Conservation (phyloP, 1,284 basidiomycete species). For the Ceratobasidium sp. region DNA sequence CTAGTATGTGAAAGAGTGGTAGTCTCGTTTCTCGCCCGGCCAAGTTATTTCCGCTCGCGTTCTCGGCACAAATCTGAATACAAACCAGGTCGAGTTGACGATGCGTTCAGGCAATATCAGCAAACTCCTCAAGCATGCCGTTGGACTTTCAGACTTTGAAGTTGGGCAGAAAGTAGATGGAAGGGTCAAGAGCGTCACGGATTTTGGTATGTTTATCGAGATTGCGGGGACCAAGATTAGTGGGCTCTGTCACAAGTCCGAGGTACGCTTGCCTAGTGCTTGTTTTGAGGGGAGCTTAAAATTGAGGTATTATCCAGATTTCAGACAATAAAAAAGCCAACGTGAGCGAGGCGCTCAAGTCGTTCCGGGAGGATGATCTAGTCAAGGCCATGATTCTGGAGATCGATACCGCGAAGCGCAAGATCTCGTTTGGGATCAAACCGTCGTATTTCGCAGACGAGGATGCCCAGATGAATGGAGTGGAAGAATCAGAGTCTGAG, state of each 20-base stretch:
- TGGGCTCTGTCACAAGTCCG: slow-evolving; percentile 94
- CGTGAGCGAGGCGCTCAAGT: slow-evolving; percentile 79
- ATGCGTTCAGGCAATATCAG: slow-evolving; percentile 74
- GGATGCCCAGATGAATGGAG: slow-evolving; percentile 57
- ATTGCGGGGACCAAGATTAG: slow-evolving; percentile 86
- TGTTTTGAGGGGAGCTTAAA: slow-evolving; percentile 48
- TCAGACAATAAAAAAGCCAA: slow-evolving; percentile 88
- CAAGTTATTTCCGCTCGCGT: slow-evolving; percentile 92
- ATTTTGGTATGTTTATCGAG: slow-evolving; percentile 93
- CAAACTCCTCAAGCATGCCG: slow-evolving; percentile 58
- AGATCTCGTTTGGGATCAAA: slow-evolving; percentile 90
- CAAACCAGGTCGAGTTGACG: slow-evolving; percentile 88
- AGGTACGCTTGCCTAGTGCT: slow-evolving; percentile 64
- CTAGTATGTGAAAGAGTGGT: slow-evolving; percentile 96
- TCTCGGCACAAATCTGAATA: slow-evolving; percentile 76
- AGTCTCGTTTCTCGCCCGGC: slow-evolving; percentile 81
- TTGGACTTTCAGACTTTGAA: slow-evolving; percentile 65
- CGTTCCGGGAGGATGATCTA: slow-evolving; percentile 88
- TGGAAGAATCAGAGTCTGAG: slow-evolving; percentile 54
- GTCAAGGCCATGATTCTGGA: slow-evolving; percentile 85
- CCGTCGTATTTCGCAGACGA: slow-evolving; percentile 83
- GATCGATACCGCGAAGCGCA: slow-evolving; percentile 79
- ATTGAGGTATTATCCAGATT: slow-evolving; percentile 64
- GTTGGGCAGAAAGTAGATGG: slow-evolving; percentile 84
- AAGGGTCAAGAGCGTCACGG: slow-evolving; percentile 81